Evolutionary conservation across 2,329 filamentous ascomycete genomes (phyloP), one percentile per base, ranked within the genome.

Genomic region (Akanthomyces lecanii): DNA sequence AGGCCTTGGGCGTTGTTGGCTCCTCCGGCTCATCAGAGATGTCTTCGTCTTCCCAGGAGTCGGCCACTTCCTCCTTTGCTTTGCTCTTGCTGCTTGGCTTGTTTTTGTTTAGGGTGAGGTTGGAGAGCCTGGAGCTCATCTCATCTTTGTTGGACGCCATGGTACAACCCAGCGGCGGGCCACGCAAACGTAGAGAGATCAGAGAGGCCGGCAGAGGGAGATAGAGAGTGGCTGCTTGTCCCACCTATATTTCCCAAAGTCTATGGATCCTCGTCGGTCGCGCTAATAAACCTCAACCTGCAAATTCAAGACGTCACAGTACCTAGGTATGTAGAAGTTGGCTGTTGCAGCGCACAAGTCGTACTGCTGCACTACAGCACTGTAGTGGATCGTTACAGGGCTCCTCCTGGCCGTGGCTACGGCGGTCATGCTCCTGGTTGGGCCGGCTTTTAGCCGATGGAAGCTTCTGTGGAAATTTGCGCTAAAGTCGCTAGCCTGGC

Each of bases 31-130:
- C 28, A 63, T 79, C 75, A 7, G 79, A 80, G 40, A 80, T 75
- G 38, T 82, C 81, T 62, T 90, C 90, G 69, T 95, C 79, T 33
- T 81, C 79, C 79, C 79, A 81, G 1, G 79, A 80, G 51, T 81
- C 79, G 6, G 69, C 72, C 0, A 80, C 71, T 33, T 67, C 66
- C 60, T 72, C 68, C 59, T 73, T 72, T 40, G 66, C 53, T 53
- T 70, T 71, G 45, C 18, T 33, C 25, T 47, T 47, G 10, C 10
- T 52, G 18, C 42, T 44, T 18, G 51, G 40, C 7, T 55, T 36
- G 62, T 42, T 25, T 12, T 54, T 50, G 47, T 71, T 67, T 42
- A 77, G 65, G 23, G 69, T 71, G 36, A 78, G 70, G 18, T 70
- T 71, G 45, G 74, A 71, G 50, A 77, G 64, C 5, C 72, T 71